Base-by-base conservation (phyloP, 164 flowering plant genomes). In the Tinospora cordifolia region DNA sequence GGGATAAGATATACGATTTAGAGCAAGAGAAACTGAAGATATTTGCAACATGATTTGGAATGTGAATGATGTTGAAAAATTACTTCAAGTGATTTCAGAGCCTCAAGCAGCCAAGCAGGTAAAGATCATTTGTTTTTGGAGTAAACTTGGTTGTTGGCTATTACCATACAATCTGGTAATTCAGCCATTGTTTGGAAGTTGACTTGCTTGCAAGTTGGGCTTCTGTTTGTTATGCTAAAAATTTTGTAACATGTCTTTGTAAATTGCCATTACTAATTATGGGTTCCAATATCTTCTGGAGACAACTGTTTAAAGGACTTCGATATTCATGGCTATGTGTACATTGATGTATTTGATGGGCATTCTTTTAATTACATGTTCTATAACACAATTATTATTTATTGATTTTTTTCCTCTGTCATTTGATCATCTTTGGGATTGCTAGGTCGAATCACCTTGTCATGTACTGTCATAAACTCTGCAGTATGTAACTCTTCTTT, bases 1-100 rank as follows among this genome's bases (percentile, higher is more conserved):
- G 71, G 69, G 93, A 90, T 73, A 92, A 87, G 79, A 78, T 87
- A 59, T 87, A 82, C 74, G 86, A 89, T 78, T 79, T 92, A 81
- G 93, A 92, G 82, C 87, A 84, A 76, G 94, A 91, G 62, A 79
- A 69, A 71, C 68, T 71, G 68, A 62, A 64, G 73, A 59, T 69
- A 72, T 24, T 68, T 58, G 76, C 68, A 59, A 62, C 36, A 71
- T 66, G 71, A 41, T 73, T 27, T 72, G n/a, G 34, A 72, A 62
- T 72, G 63, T 65, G 82, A 78, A 39, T 47, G 66, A 75, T 62
- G 68, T 49, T 8, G 24, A 25, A 36, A 39, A 15, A 46, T 19
- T 51, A 17, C 13, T n/a, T 38, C 19, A 24, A 41, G 21, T 36
- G 64, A 40, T n/a, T 41, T 36, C 67, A 69, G 63, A 30, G 36